These are phyloP conservation scores for Elymus sibiricus DNA, from an alignment of 176 grass and related monocot species.

Conservation along the genomic window DNA sequence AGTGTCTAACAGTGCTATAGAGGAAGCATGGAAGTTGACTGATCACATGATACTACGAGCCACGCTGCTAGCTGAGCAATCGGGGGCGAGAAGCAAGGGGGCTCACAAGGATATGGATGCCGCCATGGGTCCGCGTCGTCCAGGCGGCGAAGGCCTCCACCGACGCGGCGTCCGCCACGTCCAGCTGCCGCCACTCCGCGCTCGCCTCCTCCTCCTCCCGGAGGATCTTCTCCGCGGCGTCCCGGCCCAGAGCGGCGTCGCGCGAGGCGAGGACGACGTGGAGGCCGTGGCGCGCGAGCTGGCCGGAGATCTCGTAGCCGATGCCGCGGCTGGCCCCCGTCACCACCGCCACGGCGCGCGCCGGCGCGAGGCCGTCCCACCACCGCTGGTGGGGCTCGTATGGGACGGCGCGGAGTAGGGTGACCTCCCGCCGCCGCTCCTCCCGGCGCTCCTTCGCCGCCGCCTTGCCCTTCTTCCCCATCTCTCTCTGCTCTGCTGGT, in stretches of 20 bases:
- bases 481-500: background rate
- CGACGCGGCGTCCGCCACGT: conserved; percentile 54
- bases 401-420: conserved; percentile 53
- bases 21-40: background rate
- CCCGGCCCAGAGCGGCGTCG: conserved; percentile 34
- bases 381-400: conserved; percentile 52
- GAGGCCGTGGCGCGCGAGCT: conserved; percentile 62
- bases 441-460: conserved; percentile 63
- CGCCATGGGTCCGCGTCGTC: conserved; percentile 40
- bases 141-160: conserved; percentile 59
- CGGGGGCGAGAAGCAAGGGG: background rate
- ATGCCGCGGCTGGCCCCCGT: conserved; percentile 83
- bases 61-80: background rate
- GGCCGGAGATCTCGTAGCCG: conserved; percentile 70
- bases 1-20: background rate
- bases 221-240: conserved; percentile 25
- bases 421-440: conserved; percentile 63
- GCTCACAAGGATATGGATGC: conserved; percentile 83
- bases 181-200: conserved; percentile 59
- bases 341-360: conserved; percentile 62
- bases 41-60: background rate
- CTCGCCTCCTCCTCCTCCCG: conserved; percentile 1
- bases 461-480: conserved; percentile 87
- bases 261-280: conserved; percentile 75
- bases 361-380: conserved; percentile 7